Evolutionary conservation across 1,139 yeast species (phyloP).

Genomic region (Nakaseomyces delphensis): DNA sequence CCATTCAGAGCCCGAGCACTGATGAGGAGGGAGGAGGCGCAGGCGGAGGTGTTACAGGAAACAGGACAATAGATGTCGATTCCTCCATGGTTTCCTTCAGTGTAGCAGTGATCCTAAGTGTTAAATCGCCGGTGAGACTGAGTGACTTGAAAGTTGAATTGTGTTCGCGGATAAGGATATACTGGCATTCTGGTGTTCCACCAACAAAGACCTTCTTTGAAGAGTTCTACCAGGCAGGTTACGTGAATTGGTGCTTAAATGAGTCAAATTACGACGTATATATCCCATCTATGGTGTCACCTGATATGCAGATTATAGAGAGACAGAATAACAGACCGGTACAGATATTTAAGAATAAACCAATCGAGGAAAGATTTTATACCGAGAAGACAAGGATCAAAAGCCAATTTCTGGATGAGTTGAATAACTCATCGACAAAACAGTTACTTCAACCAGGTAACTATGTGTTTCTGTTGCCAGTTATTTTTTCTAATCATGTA

Average conservation of each 20-base stretch:
- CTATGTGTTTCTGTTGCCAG: slow-evolving; percentile 68
- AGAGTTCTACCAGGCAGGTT: slow-evolving; percentile 45
- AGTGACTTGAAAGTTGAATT: slow-evolving; percentile 28
- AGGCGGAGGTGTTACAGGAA: not conserved
- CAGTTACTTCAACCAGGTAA: slow-evolving; percentile 46
- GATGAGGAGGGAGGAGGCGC: not conserved
- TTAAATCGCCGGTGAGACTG: slow-evolving; percentile 23
- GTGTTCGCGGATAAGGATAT: slow-evolving; percentile 31
- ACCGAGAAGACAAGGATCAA: slow-evolving; percentile 17
- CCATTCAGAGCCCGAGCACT: not conserved
- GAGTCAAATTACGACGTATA: slow-evolving; percentile 42
- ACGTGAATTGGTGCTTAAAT: slow-evolving; percentile 39
- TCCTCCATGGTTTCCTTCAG: slow-evolving; percentile 43
- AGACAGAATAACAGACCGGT: slow-evolving; percentile 16
- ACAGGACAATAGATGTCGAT: slow-evolving; percentile 23
- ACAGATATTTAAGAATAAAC: slow-evolving; percentile 14
- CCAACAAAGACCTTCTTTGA: slow-evolving; percentile 36
- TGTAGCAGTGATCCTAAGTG: slow-evolving; percentile 26
- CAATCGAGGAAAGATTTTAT: slow-evolving; percentile 17
- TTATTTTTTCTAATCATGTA: slow-evolving; percentile 57
- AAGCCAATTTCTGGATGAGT: slow-evolving; percentile 12
- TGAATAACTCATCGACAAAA: slow-evolving; percentile 10
- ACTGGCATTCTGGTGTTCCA: slow-evolving; percentile 53
- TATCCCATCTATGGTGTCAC: slow-evolving; percentile 30
- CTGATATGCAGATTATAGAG: slow-evolving; percentile 24